A percentile compares a stretch with the other conserved stretches of the same genome.
phyloP scores from a whole-genome alignment of 2,329 filamentous ascomycete genomes.

The Calonectria montana region DNA sequence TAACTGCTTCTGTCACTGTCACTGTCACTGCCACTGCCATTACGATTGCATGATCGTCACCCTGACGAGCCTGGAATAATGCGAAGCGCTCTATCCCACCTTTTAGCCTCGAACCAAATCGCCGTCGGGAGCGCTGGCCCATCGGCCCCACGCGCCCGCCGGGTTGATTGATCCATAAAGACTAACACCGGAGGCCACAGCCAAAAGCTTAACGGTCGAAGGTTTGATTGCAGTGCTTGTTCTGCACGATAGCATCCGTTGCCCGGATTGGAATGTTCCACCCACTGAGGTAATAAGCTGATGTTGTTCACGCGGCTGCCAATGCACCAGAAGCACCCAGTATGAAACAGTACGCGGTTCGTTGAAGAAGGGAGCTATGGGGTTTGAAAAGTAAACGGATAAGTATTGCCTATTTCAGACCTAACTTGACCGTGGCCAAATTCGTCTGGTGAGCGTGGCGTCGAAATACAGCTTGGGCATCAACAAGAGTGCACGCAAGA shows the following conservation, averaged over 20 bases:
- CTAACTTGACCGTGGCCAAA: no score
- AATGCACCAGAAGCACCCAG: no score
- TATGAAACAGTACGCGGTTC: no score
- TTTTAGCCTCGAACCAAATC: not conserved
- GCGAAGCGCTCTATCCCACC: not conserved
- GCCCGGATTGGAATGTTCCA: not conserved
- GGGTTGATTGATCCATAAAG: not conserved
- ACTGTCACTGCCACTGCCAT: not conserved
- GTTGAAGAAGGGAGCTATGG: no score
- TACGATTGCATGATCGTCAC: not conserved
- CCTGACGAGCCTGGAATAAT: not conserved
- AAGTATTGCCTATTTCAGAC: not conserved
- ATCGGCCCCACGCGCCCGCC: not conserved
- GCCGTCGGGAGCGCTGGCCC: not conserved
- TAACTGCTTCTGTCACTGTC: not conserved
- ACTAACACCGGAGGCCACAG: not conserved
- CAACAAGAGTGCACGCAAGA: not conserved
- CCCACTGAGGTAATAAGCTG: not conserved
- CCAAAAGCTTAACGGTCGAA: not conserved
- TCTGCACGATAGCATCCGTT: not conserved
- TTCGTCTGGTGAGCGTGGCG: not conserved
- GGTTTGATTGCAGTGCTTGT: not conserved
- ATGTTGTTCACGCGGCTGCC: not conserved
- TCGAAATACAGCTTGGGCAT: not conserved
- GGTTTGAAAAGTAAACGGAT: not conserved